phyloP scores from a whole-genome alignment of 495 filamentous ascomycete species.

The Talaromyces ruber region DNA sequence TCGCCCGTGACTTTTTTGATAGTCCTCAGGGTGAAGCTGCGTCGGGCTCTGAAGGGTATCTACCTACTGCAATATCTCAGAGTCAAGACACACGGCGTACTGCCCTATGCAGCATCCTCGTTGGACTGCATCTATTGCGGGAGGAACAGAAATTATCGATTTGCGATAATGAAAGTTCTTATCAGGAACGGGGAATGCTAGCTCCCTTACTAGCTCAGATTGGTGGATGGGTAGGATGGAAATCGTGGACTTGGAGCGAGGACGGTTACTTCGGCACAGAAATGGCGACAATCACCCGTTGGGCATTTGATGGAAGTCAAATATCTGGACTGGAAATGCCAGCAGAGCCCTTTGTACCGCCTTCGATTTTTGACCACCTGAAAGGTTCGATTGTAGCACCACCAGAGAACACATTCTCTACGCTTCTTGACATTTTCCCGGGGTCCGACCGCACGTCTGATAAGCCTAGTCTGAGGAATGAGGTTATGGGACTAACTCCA shows the following conservation, averaged over 20 bases:
- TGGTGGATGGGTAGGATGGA: conserved; percentile 77
- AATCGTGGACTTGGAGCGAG: conserved; percentile 50
- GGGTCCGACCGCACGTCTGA: conserved; percentile 26
- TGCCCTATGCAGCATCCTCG: conserved; percentile 57
- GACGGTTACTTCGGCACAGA: conserved; percentile 62
- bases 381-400: conserved; percentile 29
- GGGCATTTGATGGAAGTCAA: conserved; percentile 50
- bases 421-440: conserved; percentile 48
- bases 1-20: conserved; percentile 49
- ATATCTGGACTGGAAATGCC: conserved; percentile 39
- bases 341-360: conserved; percentile 54
- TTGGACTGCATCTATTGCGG: conserved; percentile 72
- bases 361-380: conserved; percentile 63
- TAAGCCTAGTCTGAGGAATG: conserved; percentile 31
- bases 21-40: conserved; percentile 42
- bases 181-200: conserved; percentile 44
- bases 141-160: conserved; percentile 85
- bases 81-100: conserved; percentile 46
- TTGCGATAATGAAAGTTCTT: conserved; percentile 45
- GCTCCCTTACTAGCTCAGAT: conserved; percentile 71
- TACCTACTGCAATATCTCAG: conserved; percentile 51
- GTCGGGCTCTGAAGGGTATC: conserved; percentile 45
- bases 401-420: conserved; percentile 42
- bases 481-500: conserved; percentile 46
- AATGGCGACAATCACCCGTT: conserved; percentile 49